phyloP scores from a whole-genome alignment of 495 filamentous ascomycete species.

The Penicillium paradoxum region DNA sequence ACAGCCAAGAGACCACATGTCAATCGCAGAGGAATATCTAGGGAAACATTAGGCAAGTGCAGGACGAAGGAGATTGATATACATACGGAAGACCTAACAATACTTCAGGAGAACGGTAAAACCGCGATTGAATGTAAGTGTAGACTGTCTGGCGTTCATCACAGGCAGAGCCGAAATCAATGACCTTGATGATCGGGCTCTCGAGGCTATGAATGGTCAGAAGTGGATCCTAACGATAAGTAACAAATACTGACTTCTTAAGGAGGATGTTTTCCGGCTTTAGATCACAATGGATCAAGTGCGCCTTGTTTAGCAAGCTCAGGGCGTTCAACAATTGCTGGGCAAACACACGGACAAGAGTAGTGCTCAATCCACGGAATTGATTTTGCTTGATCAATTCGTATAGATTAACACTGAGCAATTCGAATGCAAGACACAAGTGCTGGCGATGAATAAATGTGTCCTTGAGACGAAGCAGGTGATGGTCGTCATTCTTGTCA shows the following conservation, averaged over 20 bases:
- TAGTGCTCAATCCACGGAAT: slow-evolving; percentile 95
- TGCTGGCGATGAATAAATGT: slow-evolving; percentile 99
- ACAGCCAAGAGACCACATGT: slow-evolving; percentile 99
- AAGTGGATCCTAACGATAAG: neutral
- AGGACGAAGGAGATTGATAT: neutral
- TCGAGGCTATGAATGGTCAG: slow-evolving; percentile 58
- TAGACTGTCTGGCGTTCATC: slow-evolving; percentile 99
- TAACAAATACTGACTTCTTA: slow-evolving; percentile 67
- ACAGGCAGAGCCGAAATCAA: slow-evolving; percentile 98
- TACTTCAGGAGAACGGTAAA: slow-evolving; percentile 97
- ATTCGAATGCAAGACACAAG: slow-evolving; percentile 94
- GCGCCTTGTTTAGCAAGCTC: slow-evolving; percentile 90
- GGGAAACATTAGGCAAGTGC: slow-evolving; percentile 12
- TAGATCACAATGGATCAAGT: slow-evolving; percentile 96
- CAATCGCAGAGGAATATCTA: slow-evolving; percentile 96
- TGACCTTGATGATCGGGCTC: slow-evolving; percentile 99
- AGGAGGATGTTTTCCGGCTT: slow-evolving; percentile 98
- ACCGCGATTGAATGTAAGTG: slow-evolving; percentile 98
- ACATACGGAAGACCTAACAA: slow-evolving; percentile 79
- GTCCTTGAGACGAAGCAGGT: slow-evolving; percentile 91
- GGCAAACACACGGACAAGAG: slow-evolving; percentile 94
- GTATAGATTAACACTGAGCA: slow-evolving; percentile 96
- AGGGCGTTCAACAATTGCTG: slow-evolving; percentile 93
- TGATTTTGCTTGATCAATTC: slow-evolving; percentile 99
- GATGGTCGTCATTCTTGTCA: slow-evolving; percentile 99